Base-by-base conservation (phyloP, 108 stramenopile species). In the Nitzschia sp. region DNA sequence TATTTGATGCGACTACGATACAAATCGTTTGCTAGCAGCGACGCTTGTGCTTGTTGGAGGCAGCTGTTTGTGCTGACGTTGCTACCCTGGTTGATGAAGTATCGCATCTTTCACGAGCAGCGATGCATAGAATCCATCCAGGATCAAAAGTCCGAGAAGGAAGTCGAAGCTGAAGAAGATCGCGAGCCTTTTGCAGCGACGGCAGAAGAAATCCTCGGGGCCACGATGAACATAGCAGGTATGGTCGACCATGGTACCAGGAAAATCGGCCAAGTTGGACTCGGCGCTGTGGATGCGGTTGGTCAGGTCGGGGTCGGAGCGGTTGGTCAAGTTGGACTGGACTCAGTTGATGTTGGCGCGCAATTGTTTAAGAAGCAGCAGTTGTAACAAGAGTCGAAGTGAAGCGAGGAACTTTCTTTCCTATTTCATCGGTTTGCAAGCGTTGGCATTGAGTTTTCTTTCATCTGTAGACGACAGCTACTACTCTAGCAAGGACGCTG, bases 1-100 rank as follows among this genome's bases (percentile, higher is more conserved):
- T 91, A 86, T 60, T 59, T 91, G 62, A 79, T 87, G 86, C 81
- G 80, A 55, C 51, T 88, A 19, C 48, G 66, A 33, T 55, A 85
- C 59, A 75, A 70, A 18, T 56, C 73, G 25, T 35, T 46, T 28
- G 87, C 87, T 77, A 81, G 76, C 18, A 78, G 21, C 19, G 42
- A 59, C 23, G 84, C 82, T 31, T 71, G 78, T 29, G 32, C 67
- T 1, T n/a, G 31, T 34, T 83, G 78, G 85, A 55, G 79, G 1
- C 68, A 69, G 27, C 29, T 82, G 34, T 84, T 82, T 61, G 81
- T 84, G 27, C 42, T 72, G 18, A 62, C 81, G 11, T 28, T 87
- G 32, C 74, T 84, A 75, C 86, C 86, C 8, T 87, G 83, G 83
- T 62, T 87, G 8, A 54, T 36, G 42, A 67, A 77, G 64, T 66